Percentiles rank a stretch among this genome's conserved stretches.
Evolutionary conservation across 1,284 basidiomycete species (phyloP).

Genomic region (Athelia sp.): DNA sequence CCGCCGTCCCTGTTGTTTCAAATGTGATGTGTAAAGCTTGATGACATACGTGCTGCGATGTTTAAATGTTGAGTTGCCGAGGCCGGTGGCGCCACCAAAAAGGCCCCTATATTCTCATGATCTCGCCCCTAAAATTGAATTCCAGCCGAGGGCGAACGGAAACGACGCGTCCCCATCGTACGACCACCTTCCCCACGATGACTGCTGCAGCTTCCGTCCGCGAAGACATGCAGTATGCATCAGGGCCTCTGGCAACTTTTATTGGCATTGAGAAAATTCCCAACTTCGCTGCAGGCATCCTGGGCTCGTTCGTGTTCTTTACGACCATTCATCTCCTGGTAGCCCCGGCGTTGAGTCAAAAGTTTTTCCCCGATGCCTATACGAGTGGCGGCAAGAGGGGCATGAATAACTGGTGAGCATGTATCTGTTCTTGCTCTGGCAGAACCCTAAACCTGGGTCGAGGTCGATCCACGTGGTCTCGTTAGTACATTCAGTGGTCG

Average conservation of each 20-base stretch:
- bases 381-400: constrained; percentile 28
- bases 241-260: constrained; percentile 17
- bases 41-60: no score
- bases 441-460: constrained; percentile 42
- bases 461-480: constrained; percentile 32
- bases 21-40: no score
- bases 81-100: no score
- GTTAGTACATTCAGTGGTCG: constrained; percentile 38
- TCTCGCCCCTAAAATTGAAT: no score
- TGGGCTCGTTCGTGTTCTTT: constrained; percentile 42
- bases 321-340: constrained; percentile 33
- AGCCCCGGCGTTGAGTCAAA: constrained; percentile 32
- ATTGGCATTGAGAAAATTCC: constrained; percentile 35
- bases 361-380: constrained; percentile 29
- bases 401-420: constrained; percentile 40
- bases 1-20: no score
- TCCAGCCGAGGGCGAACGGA: no score
- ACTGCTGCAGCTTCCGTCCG: not conserved
- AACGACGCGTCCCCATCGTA: not conserved
- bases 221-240: constrained; percentile 19
- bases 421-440: not conserved
- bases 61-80: no score
- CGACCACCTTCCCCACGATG: no score
- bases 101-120: no score
- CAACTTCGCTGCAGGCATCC: constrained; percentile 62